These are phyloP conservation scores for Vinca minor DNA, from an alignment of 257 asterid genomes.

Conservation along the genomic window DNA sequence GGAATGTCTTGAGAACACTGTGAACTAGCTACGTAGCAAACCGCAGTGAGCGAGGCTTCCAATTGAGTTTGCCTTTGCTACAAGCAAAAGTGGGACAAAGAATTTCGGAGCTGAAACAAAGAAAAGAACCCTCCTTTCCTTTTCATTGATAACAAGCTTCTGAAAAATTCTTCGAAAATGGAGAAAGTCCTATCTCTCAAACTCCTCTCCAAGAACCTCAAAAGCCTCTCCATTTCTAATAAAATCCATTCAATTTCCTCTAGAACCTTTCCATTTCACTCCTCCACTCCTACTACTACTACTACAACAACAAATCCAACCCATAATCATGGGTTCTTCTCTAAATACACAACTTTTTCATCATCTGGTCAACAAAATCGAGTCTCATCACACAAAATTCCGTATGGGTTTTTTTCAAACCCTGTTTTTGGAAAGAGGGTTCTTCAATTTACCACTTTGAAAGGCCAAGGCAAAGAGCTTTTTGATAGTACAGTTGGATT, in stretches of 20 bases:
- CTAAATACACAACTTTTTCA: constrained; percentile 4
- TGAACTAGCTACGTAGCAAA: no score
- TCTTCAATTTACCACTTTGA: background rate
- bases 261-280: constrained; percentile 4
- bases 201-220: constrained; percentile 15
- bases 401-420: constrained; percentile 17
- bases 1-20: no score
- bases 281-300: background rate
- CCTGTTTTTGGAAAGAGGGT: constrained; percentile 12
- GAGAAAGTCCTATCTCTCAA: constrained; percentile 13
- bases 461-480: constrained; percentile 12
- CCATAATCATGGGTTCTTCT: constrained; percentile 16
- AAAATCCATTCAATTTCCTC: background rate
- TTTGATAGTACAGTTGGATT: constrained; percentile 9
- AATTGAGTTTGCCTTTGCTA: background rate
- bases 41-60: no score
- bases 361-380: constrained; percentile 12
- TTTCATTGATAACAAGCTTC: background rate
- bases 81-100: background rate
- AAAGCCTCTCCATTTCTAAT: constrained; percentile 10
- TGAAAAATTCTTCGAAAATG: constrained; percentile 13
- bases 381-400: constrained; percentile 6
- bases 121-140: background rate
- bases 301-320: constrained; percentile 3
- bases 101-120: background rate